Base-by-base conservation (phyloP, 2,329 filamentous ascomycete genomes). In the Xylaria polymorpha region DNA sequence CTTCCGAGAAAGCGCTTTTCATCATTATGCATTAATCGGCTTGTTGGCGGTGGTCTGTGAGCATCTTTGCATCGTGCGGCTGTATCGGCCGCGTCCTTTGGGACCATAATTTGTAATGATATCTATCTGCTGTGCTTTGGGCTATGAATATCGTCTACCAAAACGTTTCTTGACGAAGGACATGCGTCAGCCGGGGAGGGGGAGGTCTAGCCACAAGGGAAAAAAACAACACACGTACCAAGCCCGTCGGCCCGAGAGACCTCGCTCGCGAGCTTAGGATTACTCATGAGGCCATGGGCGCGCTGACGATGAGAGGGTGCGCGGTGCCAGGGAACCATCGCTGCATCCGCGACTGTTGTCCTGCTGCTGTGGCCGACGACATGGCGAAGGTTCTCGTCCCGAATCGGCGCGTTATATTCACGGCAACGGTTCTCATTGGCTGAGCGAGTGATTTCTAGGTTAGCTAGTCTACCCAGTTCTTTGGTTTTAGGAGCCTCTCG, bases 191-290 rank as follows among this genome's bases (percentile, higher is more conserved):
- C 3, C 8, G n/a, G 43, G 20, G 43, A 61, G 15, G 22, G 50
- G 46, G 41, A n/a, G 25, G 25, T 29, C 25, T 29, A 29, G 25
- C 25, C 25, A 29, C 2, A 29, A 4, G 25, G 4, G 3, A 29
- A 29, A 4, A 29, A 29, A 29, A 29, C 25, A 29, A 29, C 25
- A 5, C 12, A 72, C 74, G 72, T 65, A 82, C 81, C 82, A 1
- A 84, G 71, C 0, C 83, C 82, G 14, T 81, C 80, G 7, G 82
- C 81, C 55, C 79, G 79, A 60, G 78, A 76, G 6, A 83, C 81
- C 53, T 81, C 80, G 14, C 80, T 77, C 6, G 81, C 81, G 14
- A 84, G 76, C 55, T 72, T 78, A 41, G 79, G 75, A 51, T 81
- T 82, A 1, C 79, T 72, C 37, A 80, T 73, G 55, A 75, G 12